Evolutionary conservation across 495 filamentous ascomycete genomes (phyloP).

Genomic region (Aspergillus bridgeri): DNA sequence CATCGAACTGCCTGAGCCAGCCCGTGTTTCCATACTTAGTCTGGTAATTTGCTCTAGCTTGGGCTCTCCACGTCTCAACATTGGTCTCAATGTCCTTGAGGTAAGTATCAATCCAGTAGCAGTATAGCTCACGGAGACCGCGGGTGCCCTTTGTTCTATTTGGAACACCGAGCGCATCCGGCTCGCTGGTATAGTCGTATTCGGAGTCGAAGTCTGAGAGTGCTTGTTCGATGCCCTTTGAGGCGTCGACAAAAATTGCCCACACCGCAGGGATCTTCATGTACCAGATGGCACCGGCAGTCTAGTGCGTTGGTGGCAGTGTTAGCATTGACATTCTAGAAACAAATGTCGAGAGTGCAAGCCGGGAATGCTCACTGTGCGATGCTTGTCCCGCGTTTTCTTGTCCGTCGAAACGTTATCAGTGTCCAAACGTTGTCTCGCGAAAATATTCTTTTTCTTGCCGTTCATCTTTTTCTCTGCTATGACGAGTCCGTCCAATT

Average conservation of each 20-base stretch:
- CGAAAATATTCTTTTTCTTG: slow-evolving; percentile 1
- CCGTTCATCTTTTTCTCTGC: background rate
- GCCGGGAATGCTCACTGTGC: background rate
- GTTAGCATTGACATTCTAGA: background rate
- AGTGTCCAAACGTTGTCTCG: background rate
- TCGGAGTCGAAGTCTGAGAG: background rate
- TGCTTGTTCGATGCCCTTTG: background rate
- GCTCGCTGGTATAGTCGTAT: background rate
- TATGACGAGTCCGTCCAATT: background rate
- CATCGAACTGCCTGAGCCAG: too few species aligned
- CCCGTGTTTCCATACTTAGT: too few species aligned
- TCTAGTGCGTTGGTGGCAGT: background rate
- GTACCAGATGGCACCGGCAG: slow-evolving; percentile 1
- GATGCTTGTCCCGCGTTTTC: background rate
- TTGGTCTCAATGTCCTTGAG: background rate
- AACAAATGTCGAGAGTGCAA: background rate
- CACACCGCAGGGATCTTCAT: background rate
- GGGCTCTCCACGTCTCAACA: background rate
- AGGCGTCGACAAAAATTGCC: slow-evolving; percentile 1
- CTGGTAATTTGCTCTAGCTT: too few species aligned
- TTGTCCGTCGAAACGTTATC: background rate
- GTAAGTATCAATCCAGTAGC: slow-evolving; percentile 4
- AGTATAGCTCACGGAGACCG: slow-evolving; percentile 2
- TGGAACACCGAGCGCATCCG: background rate
- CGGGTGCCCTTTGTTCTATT: too few species aligned